These are phyloP conservation scores for Phytophthora podocarpi DNA, from an alignment of 352 stramenopile genomes.

Conservation along the genomic window DNA sequence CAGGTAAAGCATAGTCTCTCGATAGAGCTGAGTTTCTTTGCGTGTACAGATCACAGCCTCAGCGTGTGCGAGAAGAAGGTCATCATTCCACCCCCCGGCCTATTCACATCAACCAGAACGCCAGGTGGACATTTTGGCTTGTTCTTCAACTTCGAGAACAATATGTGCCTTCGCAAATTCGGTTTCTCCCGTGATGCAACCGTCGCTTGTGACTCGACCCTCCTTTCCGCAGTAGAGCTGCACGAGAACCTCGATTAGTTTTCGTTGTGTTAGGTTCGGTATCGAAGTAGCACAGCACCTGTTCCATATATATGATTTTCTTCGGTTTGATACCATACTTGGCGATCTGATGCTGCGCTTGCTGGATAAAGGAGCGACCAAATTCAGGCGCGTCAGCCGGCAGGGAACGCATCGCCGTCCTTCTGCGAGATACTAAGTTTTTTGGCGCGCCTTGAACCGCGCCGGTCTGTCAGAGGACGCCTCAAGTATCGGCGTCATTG, in stretches of 20 bases:
- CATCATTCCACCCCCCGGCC: conserved; percentile 1
- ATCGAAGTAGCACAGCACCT: conserved; percentile 13
- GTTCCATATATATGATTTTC: no score
- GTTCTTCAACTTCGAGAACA: conserved; percentile 10
- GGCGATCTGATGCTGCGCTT: conserved; percentile 1
- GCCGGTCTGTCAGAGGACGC: conserved; percentile 3
- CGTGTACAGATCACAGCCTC: background rate
- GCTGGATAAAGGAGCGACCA: conserved; percentile 3
- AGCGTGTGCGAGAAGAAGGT: conserved; percentile 5
- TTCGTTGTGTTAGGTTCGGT: conserved; percentile 8
- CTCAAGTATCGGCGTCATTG: background rate
- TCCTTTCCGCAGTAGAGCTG: conserved; percentile 1
- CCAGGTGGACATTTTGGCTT: conserved; percentile 3
- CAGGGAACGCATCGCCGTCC: background rate
- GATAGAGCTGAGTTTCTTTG: conserved; percentile 7
- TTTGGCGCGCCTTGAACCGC: background rate
- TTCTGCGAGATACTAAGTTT: background rate
- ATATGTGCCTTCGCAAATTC: no score
- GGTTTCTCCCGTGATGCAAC: no score
- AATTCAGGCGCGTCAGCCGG: background rate
- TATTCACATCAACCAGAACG: conserved; percentile 9
- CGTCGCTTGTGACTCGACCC: conserved; percentile 4
- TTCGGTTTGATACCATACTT: no score
- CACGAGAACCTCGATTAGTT: conserved; percentile 1
- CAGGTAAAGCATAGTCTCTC: conserved; percentile 1